Conservation (phyloP, 805 yeast genomes). For the Nakazawaea siamensis region DNA sequence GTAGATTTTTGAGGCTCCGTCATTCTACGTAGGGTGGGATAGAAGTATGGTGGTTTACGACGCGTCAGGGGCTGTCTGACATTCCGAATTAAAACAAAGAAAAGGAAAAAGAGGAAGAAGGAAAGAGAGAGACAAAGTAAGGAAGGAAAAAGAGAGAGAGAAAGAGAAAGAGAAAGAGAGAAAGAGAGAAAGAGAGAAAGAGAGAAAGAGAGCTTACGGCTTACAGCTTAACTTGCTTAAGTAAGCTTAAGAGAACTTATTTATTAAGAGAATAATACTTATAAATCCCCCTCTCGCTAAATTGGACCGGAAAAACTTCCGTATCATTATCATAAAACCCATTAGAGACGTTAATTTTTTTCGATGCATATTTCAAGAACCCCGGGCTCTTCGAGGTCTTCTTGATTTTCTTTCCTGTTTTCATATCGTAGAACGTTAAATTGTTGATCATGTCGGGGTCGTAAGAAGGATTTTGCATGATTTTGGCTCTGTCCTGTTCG, state of each 20-base stretch:
- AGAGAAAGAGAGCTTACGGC: too few relatives aligned
- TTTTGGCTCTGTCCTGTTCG: slow-evolving; percentile 15
- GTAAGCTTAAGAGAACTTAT: too few relatives aligned
- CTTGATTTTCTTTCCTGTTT: slow-evolving; percentile 53
- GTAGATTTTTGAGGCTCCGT: too few relatives aligned
- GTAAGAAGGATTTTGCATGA: slow-evolving; percentile 17
- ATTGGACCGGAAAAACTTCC: slow-evolving; percentile 44
- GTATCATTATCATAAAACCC: slow-evolving; percentile 36
- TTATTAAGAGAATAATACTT: slow-evolving; percentile 49
- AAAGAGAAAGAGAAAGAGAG: not conserved
- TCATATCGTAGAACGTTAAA: slow-evolving; percentile 50
- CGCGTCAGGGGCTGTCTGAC: too few relatives aligned
- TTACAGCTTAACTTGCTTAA: too few relatives aligned
- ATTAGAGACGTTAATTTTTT: slow-evolving; percentile 46
- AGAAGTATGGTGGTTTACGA: too few relatives aligned
- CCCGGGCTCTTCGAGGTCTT: slow-evolving; percentile 35
- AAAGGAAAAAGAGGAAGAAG: not conserved
- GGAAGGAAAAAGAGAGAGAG: not conserved
- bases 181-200: not conserved
- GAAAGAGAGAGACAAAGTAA: not conserved
- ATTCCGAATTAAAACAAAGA: not conserved
- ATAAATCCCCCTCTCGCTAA: slow-evolving; percentile 42
- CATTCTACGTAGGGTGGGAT: too few relatives aligned
- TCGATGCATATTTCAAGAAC: slow-evolving; percentile 44
- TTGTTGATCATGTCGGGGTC: slow-evolving; percentile 20